Evolutionary conservation across 352 stramenopile species (phyloP).

Genomic region (Saprolegnia diclina): DNA sequence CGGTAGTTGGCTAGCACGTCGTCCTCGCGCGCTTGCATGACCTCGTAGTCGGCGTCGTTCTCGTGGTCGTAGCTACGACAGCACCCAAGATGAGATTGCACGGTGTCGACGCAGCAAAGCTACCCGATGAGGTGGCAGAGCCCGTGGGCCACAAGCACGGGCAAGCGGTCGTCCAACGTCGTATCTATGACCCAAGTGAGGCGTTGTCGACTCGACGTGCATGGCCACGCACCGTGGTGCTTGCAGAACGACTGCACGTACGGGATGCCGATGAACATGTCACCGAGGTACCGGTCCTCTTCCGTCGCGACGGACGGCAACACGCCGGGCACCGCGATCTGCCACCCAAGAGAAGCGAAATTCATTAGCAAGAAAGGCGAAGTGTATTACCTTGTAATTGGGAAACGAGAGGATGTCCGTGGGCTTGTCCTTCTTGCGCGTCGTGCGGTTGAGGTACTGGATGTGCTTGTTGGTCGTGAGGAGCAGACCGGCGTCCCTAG

Average conservation of each 20-base stretch:
- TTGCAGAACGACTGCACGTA: slow-evolving; percentile 74
- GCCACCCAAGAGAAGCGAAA: background rate
- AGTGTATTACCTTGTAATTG: slow-evolving; percentile 50
- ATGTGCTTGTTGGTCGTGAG: slow-evolving; percentile 75
- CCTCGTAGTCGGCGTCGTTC: slow-evolving; percentile 61
- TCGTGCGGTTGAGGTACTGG: slow-evolving; percentile 61
- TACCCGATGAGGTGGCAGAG: slow-evolving; percentile 80
- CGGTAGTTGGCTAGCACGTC: slow-evolving; percentile 55
- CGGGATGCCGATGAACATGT: slow-evolving; percentile 77
- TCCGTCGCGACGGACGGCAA: slow-evolving; percentile 45
- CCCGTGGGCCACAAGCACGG: slow-evolving; percentile 67
- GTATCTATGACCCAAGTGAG: slow-evolving; percentile 32
- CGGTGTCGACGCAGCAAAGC: slow-evolving; percentile 11
- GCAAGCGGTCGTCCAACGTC: slow-evolving; percentile 60
- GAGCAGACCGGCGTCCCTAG: slow-evolving; percentile 71
- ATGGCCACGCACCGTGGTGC: slow-evolving; percentile 31
- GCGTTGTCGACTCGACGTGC: slow-evolving; percentile 33
- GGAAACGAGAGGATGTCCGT: slow-evolving; percentile 82
- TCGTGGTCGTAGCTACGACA: slow-evolving; percentile 71
- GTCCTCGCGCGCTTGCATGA: slow-evolving; percentile 65
- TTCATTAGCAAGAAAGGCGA: background rate
- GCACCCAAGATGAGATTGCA: background rate
- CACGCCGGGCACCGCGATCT: slow-evolving; percentile 52
- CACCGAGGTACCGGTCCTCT: slow-evolving; percentile 69
- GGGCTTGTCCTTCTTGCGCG: slow-evolving; percentile 68